phyloP scores from a whole-genome alignment of 2,329 filamentous ascomycete genomes.

The Talaromyces verruculosus region DNA sequence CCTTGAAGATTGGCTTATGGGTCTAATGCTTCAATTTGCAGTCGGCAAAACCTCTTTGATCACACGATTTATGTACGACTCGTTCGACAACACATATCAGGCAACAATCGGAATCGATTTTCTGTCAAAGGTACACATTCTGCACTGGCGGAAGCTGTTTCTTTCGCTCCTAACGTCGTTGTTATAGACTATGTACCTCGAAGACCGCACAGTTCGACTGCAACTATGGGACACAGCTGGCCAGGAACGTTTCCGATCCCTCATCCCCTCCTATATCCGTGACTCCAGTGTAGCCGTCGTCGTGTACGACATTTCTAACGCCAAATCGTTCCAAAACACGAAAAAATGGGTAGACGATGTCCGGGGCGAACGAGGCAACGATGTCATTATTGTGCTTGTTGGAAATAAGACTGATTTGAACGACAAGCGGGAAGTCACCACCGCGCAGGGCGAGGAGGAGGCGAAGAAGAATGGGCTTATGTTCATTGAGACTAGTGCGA shows the following conservation, averaged over 20 bases:
- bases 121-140: slow-evolving; percentile 78
- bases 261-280: slow-evolving; percentile 98
- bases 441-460: slow-evolving; percentile 93
- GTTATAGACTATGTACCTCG: slow-evolving; percentile 91
- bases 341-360: slow-evolving; percentile 99
- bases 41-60: slow-evolving; percentile 99
- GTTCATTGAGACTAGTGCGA: slow-evolving; percentile 99
- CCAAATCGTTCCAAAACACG: slow-evolving; percentile 97
- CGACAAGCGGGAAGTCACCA: slow-evolving; percentile 97
- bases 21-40: slow-evolving; percentile 44
- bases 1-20: slow-evolving; percentile 21
- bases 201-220: slow-evolving; percentile 94
- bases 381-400: slow-evolving; percentile 97
- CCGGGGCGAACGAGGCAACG: slow-evolving; percentile 90
- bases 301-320: slow-evolving; percentile 96
- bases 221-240: slow-evolving; percentile 98
- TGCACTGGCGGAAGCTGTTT: background rate
- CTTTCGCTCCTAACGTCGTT: slow-evolving; percentile 2
- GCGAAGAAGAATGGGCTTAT: slow-evolving; percentile 97
- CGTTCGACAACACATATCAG: slow-evolving; percentile 99
- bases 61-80: slow-evolving; percentile 99
- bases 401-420: slow-evolving; percentile 99
- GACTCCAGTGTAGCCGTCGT: slow-evolving; percentile 98
- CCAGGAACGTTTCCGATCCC: slow-evolving; percentile 92
- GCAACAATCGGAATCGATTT: slow-evolving; percentile 99